These are phyloP conservation scores for Periconia digitata DNA, from an alignment of 2,329 filamentous ascomycete genomes.

Conservation along the genomic window DNA sequence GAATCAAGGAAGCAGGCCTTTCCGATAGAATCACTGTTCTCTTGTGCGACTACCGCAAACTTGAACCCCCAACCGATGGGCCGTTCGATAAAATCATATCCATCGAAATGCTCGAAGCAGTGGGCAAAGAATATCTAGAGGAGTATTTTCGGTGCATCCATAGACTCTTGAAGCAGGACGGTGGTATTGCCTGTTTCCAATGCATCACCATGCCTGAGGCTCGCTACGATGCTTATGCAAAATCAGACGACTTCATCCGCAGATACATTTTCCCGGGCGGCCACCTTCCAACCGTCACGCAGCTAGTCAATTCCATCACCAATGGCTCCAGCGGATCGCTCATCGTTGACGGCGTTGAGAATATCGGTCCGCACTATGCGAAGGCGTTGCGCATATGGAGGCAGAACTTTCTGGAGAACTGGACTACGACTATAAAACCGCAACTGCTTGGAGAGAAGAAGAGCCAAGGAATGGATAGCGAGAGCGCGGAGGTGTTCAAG, in stretches of 20 bases:
- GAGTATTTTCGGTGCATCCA: constrained; percentile 70
- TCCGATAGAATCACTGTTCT: constrained; percentile 63
- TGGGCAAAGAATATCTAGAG: constrained; percentile 66
- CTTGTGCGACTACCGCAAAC: constrained; percentile 68
- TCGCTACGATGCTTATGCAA: constrained; percentile 66
- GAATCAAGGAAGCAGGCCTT: constrained; percentile 64
- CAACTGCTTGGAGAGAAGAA: constrained; percentile 61
- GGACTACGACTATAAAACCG: constrained; percentile 61
- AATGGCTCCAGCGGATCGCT: constrained; percentile 62
- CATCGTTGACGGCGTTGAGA: constrained; percentile 68
- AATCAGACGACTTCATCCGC: constrained; percentile 72
- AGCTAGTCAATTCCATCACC: constrained; percentile 66
- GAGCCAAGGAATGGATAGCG: constrained; percentile 60
- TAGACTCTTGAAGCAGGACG: constrained; percentile 64
- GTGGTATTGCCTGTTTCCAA: constrained; percentile 70
- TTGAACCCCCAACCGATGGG: constrained; percentile 52
- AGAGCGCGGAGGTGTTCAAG: constrained; percentile 68
- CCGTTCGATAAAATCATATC: constrained; percentile 72
- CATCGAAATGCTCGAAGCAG: constrained; percentile 78
- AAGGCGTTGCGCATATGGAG: constrained; percentile 70
- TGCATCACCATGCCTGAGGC: constrained; percentile 76
- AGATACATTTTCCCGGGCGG: constrained; percentile 81
- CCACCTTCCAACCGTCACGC: constrained; percentile 66
- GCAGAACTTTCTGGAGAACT: constrained; percentile 65
- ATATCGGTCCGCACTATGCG: constrained; percentile 74